Conservation (phyloP, 1,139 yeast genomes). For the Lodderomyces beijingensis region DNA sequence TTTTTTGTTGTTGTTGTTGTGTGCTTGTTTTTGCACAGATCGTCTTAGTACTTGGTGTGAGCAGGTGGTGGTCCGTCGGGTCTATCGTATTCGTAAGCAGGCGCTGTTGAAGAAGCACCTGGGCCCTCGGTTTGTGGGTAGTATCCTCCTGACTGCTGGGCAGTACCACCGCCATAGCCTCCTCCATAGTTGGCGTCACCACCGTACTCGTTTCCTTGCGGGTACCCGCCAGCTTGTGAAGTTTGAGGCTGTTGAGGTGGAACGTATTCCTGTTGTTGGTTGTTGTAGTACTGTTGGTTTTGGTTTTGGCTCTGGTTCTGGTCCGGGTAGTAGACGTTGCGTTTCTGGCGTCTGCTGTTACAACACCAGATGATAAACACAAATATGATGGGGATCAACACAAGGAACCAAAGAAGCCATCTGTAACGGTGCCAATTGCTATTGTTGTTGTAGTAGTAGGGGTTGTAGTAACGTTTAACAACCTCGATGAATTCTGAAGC, state of each 20-base stretch:
- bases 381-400: constrained; percentile 9
- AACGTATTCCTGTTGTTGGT: constrained; percentile 5
- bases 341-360: constrained; percentile 8
- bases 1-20: too few relatives aligned
- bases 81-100: constrained; percentile 3
- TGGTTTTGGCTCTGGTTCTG: constrained; percentile 4
- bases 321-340: constrained; percentile 5
- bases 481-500: too few relatives aligned
- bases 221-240: constrained; percentile 5
- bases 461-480: constrained; percentile 4
- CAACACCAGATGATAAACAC: constrained; percentile 5
- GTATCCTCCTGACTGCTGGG: constrained; percentile 1
- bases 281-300: constrained; percentile 5
- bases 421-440: constrained; percentile 8
- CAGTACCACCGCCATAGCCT: constrained; percentile 4
- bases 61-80: constrained; percentile 12
- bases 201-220: constrained; percentile 2
- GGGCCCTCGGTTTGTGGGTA: too few relatives aligned
- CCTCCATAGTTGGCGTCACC: constrained; percentile 3
- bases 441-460: constrained; percentile 4
- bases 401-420: constrained; percentile 12
- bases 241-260: constrained; percentile 7
- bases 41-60: constrained; percentile 9
- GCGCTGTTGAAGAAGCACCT: too few relatives aligned
- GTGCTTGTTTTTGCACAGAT: too few relatives aligned